A percentile compares a stretch with the other conserved stretches of the same genome.
Conservation (phyloP, 805 yeast species). For the Hanseniaspora taiwanica region DNA sequence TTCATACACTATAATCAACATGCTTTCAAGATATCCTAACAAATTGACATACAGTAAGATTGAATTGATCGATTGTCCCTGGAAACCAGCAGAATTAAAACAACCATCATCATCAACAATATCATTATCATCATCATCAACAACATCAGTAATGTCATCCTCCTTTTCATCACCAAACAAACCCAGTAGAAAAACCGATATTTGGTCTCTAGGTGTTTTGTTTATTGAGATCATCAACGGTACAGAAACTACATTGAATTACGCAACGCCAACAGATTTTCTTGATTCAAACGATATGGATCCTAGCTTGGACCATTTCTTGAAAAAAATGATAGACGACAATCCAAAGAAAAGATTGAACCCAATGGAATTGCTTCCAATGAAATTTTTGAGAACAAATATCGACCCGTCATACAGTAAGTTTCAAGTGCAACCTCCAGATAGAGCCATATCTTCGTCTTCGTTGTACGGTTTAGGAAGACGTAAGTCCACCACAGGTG, state of each 20-base stretch:
- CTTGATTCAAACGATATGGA: constrained; percentile 35
- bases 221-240: constrained; percentile 59
- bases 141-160: too few relatives aligned
- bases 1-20: constrained; percentile 34
- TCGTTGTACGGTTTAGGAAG: constrained; percentile 8
- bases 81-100: constrained; percentile 71
- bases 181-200: constrained; percentile 73
- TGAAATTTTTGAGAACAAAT: constrained; percentile 67
- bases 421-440: constrained; percentile 14
- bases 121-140: too few relatives aligned
- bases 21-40: constrained; percentile 28
- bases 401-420: constrained; percentile 27
- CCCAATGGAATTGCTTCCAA: constrained; percentile 74
- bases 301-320: constrained; percentile 49
- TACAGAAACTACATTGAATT: constrained; percentile 38
- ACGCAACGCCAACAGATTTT: constrained; percentile 51
- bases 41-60: constrained; percentile 11
- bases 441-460: neutral
- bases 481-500: constrained; percentile 7
- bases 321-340: constrained; percentile 49
- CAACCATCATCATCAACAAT: too few relatives aligned
- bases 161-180: constrained; percentile 28
- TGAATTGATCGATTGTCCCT: constrained; percentile 21
- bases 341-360: constrained; percentile 63
- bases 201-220: constrained; percentile 83